Percentiles rank a stretch among this genome's conserved stretches.
Conservation (phyloP, 306 rosid species). For the Cicer arietinum region DNA sequence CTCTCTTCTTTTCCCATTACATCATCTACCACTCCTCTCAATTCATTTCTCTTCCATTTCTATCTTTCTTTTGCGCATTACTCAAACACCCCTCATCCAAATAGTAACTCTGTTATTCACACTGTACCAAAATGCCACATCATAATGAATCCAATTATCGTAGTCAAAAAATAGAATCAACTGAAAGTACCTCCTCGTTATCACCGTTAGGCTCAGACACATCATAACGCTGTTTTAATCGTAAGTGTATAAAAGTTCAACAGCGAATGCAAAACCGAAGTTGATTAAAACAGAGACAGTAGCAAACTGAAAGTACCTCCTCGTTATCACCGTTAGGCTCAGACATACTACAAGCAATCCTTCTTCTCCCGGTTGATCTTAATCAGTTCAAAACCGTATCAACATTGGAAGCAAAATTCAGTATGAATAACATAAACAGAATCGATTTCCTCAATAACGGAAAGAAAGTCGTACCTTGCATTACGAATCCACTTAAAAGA, state of each 20-base stretch:
- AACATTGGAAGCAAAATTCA: slow-evolving; percentile 21
- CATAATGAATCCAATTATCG: background rate
- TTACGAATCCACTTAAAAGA: slow-evolving; percentile 48
- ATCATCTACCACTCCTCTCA: background rate
- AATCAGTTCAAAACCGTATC: slow-evolving; percentile 25
- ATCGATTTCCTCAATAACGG: background rate
- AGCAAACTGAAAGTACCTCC: slow-evolving; percentile 57
- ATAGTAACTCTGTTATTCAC: background rate
- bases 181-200: background rate
- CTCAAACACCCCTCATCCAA: background rate
- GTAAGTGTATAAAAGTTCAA: background rate
- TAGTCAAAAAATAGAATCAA: background rate
- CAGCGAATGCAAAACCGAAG: background rate
- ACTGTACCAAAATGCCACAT: background rate
- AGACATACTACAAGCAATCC: slow-evolving; percentile 64
- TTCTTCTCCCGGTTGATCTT: slow-evolving; percentile 51
- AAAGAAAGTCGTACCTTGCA: slow-evolving; percentile 51
- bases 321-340: slow-evolving; percentile 67
- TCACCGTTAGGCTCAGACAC: too few species aligned
- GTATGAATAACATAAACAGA: background rate
- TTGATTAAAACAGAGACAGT: background rate
- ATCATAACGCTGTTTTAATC: background rate
- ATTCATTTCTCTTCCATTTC: background rate
- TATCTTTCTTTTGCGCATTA: background rate
- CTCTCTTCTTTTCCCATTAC: background rate